These are phyloP conservation scores for Botrytis tulipae DNA, from an alignment of 2,329 filamentous ascomycete species.

Conservation along the genomic window DNA sequence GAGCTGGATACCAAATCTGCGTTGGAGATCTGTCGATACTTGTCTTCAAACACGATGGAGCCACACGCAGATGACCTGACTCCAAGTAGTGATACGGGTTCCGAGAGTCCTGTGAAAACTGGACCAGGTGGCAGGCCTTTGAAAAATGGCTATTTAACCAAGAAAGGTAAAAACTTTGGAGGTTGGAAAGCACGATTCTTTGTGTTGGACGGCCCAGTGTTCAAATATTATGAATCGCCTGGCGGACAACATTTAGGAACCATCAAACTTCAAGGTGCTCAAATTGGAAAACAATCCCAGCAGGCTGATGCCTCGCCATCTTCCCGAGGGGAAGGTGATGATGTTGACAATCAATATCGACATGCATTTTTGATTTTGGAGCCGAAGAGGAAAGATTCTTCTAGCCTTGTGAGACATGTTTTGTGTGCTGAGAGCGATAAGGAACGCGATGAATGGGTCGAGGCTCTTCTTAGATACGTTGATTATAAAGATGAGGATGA, in stretches of 20 bases:
- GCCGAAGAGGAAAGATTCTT: conserved; percentile 93
- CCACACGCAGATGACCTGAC: conserved; percentile 59
- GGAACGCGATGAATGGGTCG: conserved; percentile 93
- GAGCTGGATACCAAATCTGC: conserved; percentile 75
- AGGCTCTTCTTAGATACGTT: conserved; percentile 84
- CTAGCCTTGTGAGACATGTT: conserved; percentile 84
- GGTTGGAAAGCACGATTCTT: conserved; percentile 91
- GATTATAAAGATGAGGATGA: conserved; percentile 65
- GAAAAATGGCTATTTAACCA: conserved; percentile 90
- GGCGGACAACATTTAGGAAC: conserved; percentile 88
- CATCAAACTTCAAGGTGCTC: conserved; percentile 85
- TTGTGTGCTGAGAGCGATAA: conserved; percentile 91
- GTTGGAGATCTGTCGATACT: conserved; percentile 79
- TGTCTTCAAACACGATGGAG: conserved; percentile 66
- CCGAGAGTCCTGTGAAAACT: conserved; percentile 44
- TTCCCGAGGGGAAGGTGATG: conserved; percentile 60
- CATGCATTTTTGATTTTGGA: conserved; percentile 95
- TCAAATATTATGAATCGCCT: conserved; percentile 90
- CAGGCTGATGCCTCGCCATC: conserved; percentile 59
- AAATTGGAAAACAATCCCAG: conserved; percentile 86
- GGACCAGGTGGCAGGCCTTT: conserved; percentile 65
- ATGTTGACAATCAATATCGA: conserved; percentile 88
- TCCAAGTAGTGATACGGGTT: conserved; percentile 41
- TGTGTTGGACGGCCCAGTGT: conserved; percentile 63
- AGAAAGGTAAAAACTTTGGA: conserved; percentile 96